phyloP scores from a whole-genome alignment of 371 early-diverging fungal species.

The Cokeromyces recurvatus region DNA sequence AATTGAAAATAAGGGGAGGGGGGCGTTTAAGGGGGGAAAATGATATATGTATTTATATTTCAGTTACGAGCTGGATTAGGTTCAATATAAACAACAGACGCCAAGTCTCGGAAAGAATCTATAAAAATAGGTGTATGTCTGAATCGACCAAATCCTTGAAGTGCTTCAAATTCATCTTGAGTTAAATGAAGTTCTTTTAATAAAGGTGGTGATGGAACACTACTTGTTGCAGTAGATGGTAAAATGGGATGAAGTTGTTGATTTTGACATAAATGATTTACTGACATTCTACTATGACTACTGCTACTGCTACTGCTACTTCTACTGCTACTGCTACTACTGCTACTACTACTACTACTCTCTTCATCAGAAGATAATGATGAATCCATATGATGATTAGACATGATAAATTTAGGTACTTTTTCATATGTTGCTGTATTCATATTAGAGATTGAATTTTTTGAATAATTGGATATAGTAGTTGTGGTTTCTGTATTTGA shows the following conservation, averaged over 20 bases:
- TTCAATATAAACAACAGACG: slow-evolving; percentile 20
- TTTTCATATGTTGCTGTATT: too few species aligned
- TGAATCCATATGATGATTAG: too few species aligned
- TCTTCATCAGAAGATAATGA: background rate
- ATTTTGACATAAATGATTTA: slow-evolving; percentile 6
- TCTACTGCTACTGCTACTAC: background rate
- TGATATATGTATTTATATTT: too few species aligned
- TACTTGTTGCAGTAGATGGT: background rate
- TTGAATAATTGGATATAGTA: background rate
- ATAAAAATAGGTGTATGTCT: slow-evolving; percentile 28
- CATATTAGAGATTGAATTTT: too few species aligned
- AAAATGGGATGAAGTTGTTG: slow-evolving; percentile 32
- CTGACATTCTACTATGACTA: background rate
- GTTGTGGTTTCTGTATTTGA: background rate
- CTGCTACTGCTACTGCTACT: background rate
- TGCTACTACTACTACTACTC: background rate
- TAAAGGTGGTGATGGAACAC: background rate
- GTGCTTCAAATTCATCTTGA: slow-evolving; percentile 41
- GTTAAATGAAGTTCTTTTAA: slow-evolving; percentile 28
- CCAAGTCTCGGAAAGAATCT: slow-evolving; percentile 32
- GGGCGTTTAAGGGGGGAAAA: too few species aligned
- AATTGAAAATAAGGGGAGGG: too few species aligned
- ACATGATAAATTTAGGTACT: too few species aligned
- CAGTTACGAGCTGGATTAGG: slow-evolving; percentile 22
- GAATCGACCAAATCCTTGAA: slow-evolving; percentile 41